phyloP scores from a whole-genome alignment of 768 basidiomycete genomes.

The Calocera viscosa region DNA sequence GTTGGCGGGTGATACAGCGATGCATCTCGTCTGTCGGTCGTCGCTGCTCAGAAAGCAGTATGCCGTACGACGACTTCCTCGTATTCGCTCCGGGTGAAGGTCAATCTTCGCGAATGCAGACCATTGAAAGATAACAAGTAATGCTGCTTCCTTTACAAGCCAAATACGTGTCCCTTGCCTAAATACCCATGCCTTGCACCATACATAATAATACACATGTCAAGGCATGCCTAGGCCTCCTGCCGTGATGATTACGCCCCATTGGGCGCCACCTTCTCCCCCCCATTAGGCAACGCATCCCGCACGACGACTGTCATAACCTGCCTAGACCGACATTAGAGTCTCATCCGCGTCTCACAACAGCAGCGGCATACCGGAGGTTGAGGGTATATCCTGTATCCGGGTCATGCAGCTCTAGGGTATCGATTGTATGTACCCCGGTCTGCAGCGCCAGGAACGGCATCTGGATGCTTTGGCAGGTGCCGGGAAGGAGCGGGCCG shows the following conservation, averaged over 20 bases:
- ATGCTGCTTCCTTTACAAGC: too few relatives aligned
- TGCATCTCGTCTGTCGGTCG: too few relatives aligned
- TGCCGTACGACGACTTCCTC: too few relatives aligned
- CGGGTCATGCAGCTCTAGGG: constrained; percentile 58
- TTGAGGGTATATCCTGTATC: constrained; percentile 63
- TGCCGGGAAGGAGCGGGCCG: constrained; percentile 66
- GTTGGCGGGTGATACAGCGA: too few relatives aligned
- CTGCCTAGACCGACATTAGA: constrained; percentile 35
- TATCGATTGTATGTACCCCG: constrained; percentile 65
- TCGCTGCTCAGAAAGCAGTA: too few relatives aligned
- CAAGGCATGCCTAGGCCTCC: background rate
- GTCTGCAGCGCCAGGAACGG: constrained; percentile 68
- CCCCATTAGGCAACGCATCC: constrained; percentile 28
- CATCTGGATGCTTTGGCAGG: constrained; percentile 79
- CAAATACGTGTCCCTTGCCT: too few relatives aligned
- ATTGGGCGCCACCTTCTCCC: background rate
- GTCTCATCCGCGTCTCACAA: background rate
- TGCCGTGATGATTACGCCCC: background rate
- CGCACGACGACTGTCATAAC: constrained; percentile 67
- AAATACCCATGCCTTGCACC: too few relatives aligned
- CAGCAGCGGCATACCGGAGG: constrained; percentile 41
- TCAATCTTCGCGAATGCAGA: too few relatives aligned
- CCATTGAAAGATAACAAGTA: too few relatives aligned
- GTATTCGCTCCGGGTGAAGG: too few relatives aligned
- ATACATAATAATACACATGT: too few relatives aligned